Evolutionary conservation across 2,329 filamentous ascomycete genomes (phyloP), one percentile per base, ranked within the genome.

Genomic region (Fusarium hainanense): DNA sequence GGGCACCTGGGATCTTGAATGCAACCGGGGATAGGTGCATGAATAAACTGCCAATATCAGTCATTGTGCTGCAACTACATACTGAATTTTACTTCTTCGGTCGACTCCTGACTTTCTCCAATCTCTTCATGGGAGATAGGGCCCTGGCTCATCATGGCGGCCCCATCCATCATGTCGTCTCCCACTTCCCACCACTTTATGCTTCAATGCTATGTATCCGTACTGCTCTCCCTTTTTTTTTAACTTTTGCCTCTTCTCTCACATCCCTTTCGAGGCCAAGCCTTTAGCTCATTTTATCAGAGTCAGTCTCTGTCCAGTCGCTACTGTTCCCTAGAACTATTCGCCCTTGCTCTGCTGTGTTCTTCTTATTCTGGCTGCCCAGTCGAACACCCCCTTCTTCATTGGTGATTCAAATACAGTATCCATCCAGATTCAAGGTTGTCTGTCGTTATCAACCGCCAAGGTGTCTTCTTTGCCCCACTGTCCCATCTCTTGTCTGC

Each of bases 401-500:
- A 42, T 52, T 69, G 60, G 54, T 58, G 60, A 43, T 60, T 32
- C 10, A 44, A 37, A 28, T n/a, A 37, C 34, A 37, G 49, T 52
- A 42, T 52, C 49, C 49, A 28, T 52, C 14, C 41, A 37, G 20
- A 42, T 52, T 52, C 34, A 37, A 37, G 23, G 54, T 27, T 60
- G 55, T 68, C 51, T 46, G 46, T 68, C 48, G 51, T 46, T 73
- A 48, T 58, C 56, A 66, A 52, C 25, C 49, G 56, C 54, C 40
- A 55, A 68, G 68, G 46, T 63, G 50, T 54, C 25, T 52, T 58
- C 25, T 54, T 37, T 66, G 68, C 63, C 71, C 71, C 72, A 71
- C 68, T 55, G 64, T 58, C 72, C 49, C 59, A 56, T 49, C 63
- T 68, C 52, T 72, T 49, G 60, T 68, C 52, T 72, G 58, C 57